Base-by-base conservation (phyloP, 352 stramenopile species). In the Aphanomyces stellatus region DNA sequence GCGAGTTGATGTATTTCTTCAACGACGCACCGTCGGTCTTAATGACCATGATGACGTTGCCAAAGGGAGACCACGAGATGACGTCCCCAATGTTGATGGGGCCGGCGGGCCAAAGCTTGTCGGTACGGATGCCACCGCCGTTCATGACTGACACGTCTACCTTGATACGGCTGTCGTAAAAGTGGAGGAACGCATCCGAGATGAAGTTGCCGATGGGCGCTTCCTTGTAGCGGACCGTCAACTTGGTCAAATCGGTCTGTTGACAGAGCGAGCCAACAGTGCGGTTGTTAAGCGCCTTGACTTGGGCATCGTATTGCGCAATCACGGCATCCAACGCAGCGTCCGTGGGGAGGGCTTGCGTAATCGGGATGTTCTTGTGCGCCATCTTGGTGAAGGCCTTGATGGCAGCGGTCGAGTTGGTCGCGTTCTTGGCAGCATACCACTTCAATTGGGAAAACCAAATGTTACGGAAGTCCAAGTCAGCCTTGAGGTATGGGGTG, bases 381-480 rank as follows among this genome's bases (percentile, higher is more conserved):
- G 51, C 76, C 77, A 90, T 88, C 49, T 77, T 69, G 28, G 74
- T 72, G 49, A 63, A 74, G 30, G 73, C 71, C 4, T 67, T 35
- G 51, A 78, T 76, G 4, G 77, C 69, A 3, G 75, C 71, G 19
- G 46, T 53, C 31, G 31, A 19, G 17, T 25, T 77, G 76, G 88
- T 85, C 43, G 75, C 65, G 28, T 73, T 72, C 42, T 53, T 71
- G 4, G 74, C 71, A 24, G 71, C 72, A 46, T 82, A 89, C 70
- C 77, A 89, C 49, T 91, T 74, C 41, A 89, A 69, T 49, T 77
- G 72, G 7, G 80, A 87, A 37, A 66, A 53, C 82, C 82, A 88
- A 59, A 90, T 76, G 35, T 79, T 81, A 24, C 78, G 80, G 71
- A 91, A 89, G 68, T 91, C 76, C 30, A 86, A 80, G 43, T 88